phyloP scores from a whole-genome alignment of 2,329 filamentous ascomycete species.

The Penicillium olsonii region DNA sequence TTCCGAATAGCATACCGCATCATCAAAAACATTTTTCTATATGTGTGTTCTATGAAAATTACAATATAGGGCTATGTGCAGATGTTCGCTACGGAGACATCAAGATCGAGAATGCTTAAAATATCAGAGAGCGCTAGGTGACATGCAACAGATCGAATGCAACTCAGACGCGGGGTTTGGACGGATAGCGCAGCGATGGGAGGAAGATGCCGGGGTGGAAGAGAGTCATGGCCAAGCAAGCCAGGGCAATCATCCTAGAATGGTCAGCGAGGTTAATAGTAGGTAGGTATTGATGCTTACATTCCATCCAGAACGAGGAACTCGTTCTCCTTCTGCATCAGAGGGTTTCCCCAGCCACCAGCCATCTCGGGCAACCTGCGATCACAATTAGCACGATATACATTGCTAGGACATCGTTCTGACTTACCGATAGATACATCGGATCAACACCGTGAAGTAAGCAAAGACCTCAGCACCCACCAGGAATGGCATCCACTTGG shows the following conservation, averaged over 20 bases:
- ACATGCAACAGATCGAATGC: neutral
- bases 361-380: slow-evolving; percentile 52
- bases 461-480: slow-evolving; percentile 35
- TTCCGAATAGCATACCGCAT: neutral
- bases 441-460: slow-evolving; percentile 43
- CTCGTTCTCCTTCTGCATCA: slow-evolving; percentile 51
- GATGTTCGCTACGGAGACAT: neutral
- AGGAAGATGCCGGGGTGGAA: slow-evolving; percentile 51
- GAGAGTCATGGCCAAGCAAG: slow-evolving; percentile 42
- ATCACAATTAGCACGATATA: slow-evolving; percentile 7
- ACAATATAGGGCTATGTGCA: neutral
- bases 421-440: slow-evolving; percentile 47
- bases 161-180: slow-evolving; percentile 24
- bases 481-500: slow-evolving; percentile 27
- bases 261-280: slow-evolving; percentile 2
- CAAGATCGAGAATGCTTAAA: neutral
- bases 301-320: slow-evolving; percentile 52
- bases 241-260: slow-evolving; percentile 48
- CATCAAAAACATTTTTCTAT: neutral
- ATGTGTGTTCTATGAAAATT: neutral
- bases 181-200: slow-evolving; percentile 31
- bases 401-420: neutral
- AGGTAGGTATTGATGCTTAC: slow-evolving; percentile 31
- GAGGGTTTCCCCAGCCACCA: slow-evolving; percentile 50
- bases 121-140: neutral